Base-by-base conservation (phyloP, 495 filamentous ascomycete species). In the Annulohypoxylon maeteangense region DNA sequence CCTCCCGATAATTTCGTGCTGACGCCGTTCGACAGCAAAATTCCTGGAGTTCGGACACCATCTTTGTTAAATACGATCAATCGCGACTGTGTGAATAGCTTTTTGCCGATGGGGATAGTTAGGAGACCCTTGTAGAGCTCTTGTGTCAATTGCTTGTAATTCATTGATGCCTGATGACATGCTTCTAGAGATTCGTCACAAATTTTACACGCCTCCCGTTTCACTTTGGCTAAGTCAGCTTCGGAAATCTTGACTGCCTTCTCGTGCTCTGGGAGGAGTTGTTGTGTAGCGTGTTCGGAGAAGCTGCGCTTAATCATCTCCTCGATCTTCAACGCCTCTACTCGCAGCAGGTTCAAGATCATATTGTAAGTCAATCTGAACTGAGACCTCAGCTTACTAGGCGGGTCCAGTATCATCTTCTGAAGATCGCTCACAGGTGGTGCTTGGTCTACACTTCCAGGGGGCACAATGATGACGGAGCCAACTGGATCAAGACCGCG, bases 251-350 rank as follows among this genome's bases (percentile, higher is more conserved):
- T 93, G 47, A 98, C 91, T 71, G 93, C 89, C 76, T 94, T 95
- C 81, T 98, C 95, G 69, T 98, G 94, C 79, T 97, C 93, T 0
- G 95, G 95, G 10, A 98, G 83, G 32, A 98, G 82, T 66, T 96
- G 95, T 74, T 98, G 96, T 0, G 96, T 98, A n/a, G 94, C 94
- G 81, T 99, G 95, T 80, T 99, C 95, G 63, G 93, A 97, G 86
- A 99, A 99, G 78, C 93, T 97, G 69, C 95, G 89, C 85, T 99
- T 99, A 82, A 99, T 99, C 95, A 99, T 99, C 80, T 99, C 95
- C 79, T 99, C 95, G 71, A 99, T 98, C 81, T 97, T 98, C 61
- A 99, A 81, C 6, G 95, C 96, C 81, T 99, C 95, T 16, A 99
- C 95, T 18, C 95, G 90, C 20, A 99, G 84, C 7, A 99, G 87